Evolutionary conservation across 2,329 filamentous ascomycete species (phyloP).

Genomic region (Dactylellina drechsleri): DNA sequence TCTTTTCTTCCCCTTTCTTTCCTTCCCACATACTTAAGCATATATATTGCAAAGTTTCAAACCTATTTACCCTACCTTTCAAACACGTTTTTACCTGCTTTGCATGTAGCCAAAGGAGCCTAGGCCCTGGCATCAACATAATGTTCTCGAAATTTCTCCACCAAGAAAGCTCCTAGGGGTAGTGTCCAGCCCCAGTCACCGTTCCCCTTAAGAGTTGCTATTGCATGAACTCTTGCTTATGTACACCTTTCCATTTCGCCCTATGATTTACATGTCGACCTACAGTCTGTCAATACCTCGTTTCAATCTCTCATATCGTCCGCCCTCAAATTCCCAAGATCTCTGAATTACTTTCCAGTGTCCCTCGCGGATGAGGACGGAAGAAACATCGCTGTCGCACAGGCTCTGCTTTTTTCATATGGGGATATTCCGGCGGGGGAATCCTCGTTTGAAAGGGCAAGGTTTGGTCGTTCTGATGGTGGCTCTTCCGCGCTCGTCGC

Average conservation of each 20-base stretch:
- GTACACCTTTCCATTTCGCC: constrained; percentile 5
- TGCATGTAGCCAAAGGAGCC: too few species aligned
- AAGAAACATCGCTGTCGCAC: too few species aligned
- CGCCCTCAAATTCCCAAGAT: constrained; percentile 21
- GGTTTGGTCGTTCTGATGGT: background rate
- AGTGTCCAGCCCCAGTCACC: too few species aligned
- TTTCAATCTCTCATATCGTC: constrained; percentile 27
- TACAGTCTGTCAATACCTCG: constrained; percentile 10
- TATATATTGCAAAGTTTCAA: too few species aligned
- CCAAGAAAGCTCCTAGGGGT: constrained; percentile 17
- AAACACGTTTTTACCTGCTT: too few species aligned
- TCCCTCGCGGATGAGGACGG: too few species aligned
- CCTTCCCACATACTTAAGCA: too few species aligned
- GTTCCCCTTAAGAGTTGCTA: constrained; percentile 12
- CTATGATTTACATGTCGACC: background rate
- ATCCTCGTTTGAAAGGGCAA: constrained; percentile 8
- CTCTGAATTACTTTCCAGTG: too few species aligned
- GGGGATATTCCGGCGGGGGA: constrained; percentile 6
- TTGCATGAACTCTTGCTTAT: background rate
- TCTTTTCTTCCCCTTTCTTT: too few species aligned
- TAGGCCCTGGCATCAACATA: too few species aligned
- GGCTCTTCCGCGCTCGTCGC: background rate
- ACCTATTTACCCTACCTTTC: too few species aligned
- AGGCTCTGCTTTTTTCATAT: background rate
- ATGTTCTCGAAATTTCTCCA: background rate